Evolutionary conservation across 2,329 filamentous ascomycete species (phyloP), one percentile per base, ranked within the genome.

Genomic region (Cladosporium sp.): DNA sequence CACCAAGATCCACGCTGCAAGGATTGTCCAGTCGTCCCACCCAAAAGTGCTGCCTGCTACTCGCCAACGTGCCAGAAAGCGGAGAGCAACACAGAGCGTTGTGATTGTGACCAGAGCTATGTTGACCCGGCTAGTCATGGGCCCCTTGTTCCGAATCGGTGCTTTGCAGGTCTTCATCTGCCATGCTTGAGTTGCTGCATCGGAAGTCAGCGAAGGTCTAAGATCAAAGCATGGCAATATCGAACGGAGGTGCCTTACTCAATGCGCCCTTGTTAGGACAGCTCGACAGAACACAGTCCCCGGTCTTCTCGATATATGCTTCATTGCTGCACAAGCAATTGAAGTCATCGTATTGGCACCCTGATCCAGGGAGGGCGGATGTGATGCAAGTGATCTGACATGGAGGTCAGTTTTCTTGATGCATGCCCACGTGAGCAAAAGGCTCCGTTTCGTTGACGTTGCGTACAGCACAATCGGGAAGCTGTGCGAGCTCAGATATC

Each of bases 21-120:
- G 34, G 8, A 50, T 50, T 2, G 40, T 42, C 47, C 47, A 54
- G 22, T 54, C 52, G 22, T 54, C 52, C 52, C 52, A 54, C 15
- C 52, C 52, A 17, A 47, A 7, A 2, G 36, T 37, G 34, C 43
- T 47, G 9, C 34, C 32, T 29, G 15, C 20, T 5, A 38, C 34
- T 6, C 34, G 34, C 43, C 43, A 47, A 7, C 43, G 43, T 4
- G 43, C 19, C 17, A 47, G 3, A 11, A 47, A 47, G 15, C 43
- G 43, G 6, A 38, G 15, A 18, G 32, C 8, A 7, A 47, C 34
- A 15, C 32, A 38, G 17, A 47, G n/a, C n/a, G 32, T 29, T 11
- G 43, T 19, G 22, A 47, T 17, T 7, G 17, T 22, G n/a, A 47
- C 19, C 32, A 47, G 9, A 38, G 43, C 43, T 12, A 47, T 38